Conservation (phyloP, 768 basidiomycete genomes). For the Lactifluus pinguis region DNA sequence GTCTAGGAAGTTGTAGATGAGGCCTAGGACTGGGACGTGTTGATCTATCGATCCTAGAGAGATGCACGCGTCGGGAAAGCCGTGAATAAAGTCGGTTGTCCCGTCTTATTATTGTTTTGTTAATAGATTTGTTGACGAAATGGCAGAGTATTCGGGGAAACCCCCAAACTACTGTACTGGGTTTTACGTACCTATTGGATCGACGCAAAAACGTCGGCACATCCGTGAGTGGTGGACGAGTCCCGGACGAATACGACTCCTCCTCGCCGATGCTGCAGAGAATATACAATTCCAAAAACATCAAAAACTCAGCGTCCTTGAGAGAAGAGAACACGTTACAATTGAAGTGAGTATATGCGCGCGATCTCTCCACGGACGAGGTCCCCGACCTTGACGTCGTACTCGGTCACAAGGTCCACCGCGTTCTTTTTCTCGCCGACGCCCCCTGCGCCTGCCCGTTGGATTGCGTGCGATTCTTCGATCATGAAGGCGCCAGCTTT, state of each 20-base stretch:
- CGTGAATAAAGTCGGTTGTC: constrained; percentile 82
- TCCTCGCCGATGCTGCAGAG: too few relatives aligned
- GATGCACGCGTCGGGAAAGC: constrained; percentile 81
- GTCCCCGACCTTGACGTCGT: constrained; percentile 51
- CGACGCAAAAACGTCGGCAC: constrained; percentile 93
- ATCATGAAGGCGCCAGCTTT: too few relatives aligned
- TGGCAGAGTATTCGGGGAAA: constrained; percentile 29
- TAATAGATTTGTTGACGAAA: neutral
- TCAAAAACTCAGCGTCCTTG: too few relatives aligned
- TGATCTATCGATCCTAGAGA: constrained; percentile 85
- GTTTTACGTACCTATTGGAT: constrained; percentile 68
- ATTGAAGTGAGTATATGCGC: constrained; percentile 56
- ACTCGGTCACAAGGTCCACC: too few relatives aligned
- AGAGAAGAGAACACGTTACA: too few relatives aligned
- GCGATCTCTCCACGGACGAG: constrained; percentile 64
- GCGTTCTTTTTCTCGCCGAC: too few relatives aligned
- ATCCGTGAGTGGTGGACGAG: constrained; percentile 62
- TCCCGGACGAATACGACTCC: constrained; percentile 80
- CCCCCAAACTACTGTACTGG: too few relatives aligned
- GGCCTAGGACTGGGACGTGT: constrained; percentile 49
- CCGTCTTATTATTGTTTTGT: constrained; percentile 43
- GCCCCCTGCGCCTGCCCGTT: too few relatives aligned
- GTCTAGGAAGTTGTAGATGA: constrained; percentile 60
- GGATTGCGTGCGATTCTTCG: too few relatives aligned
- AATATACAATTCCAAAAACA: too few relatives aligned